Base-by-base conservation (phyloP, 306 rosid species). In the Fragaria iinumae region DNA sequence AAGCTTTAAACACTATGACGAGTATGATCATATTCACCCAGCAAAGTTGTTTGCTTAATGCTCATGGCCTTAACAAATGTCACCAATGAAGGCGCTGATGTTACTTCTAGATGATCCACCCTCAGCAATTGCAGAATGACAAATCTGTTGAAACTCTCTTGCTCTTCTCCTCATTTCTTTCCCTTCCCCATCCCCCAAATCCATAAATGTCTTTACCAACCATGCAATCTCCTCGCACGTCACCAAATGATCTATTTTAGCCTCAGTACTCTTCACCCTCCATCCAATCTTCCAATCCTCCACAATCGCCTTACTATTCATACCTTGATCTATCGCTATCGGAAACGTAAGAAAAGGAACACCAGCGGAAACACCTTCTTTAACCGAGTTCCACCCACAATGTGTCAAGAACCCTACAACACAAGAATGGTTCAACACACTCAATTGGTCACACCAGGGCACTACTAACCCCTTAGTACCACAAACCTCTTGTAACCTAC, bases 371-470 rank as follows among this genome's bases (percentile, higher is more conserved):
- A 71, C 64, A 74, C 77, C 84, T 76, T 88, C 91, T 11, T 60
- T 17, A 47, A 71, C 65, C 0, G 89, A 88, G 56, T 83, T 85
- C 88, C 89, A 86, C 14, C 91, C 88, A 47, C 88, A 72, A 11
- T 82, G 88, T 6, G 84, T 76, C 84, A 65, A 60, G 77, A 52
- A 82, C 0, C 87, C 88, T 3, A 84, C 90, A 0, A 84, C 3
- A 11, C 83, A 57, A 53, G 80, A 47, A 71, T 88, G 90, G 29
- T 76, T 79, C 83, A 88, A 27, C 34, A 84, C 90, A 81, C 75
- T 86, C 81, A 86, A 43, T 55, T 88, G 88, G 47, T 82, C 87
- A 77, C 89, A 86, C 91, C 87, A 86, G 0, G 82, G 50, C 55
- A 86, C 84, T 0, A 82, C 82, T 16, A 81, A 62, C 64, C 50